These are phyloP conservation scores for Apiotrichum laibachii DNA, from an alignment of 1,284 basidiomycete genomes.

Conservation along the genomic window DNA sequence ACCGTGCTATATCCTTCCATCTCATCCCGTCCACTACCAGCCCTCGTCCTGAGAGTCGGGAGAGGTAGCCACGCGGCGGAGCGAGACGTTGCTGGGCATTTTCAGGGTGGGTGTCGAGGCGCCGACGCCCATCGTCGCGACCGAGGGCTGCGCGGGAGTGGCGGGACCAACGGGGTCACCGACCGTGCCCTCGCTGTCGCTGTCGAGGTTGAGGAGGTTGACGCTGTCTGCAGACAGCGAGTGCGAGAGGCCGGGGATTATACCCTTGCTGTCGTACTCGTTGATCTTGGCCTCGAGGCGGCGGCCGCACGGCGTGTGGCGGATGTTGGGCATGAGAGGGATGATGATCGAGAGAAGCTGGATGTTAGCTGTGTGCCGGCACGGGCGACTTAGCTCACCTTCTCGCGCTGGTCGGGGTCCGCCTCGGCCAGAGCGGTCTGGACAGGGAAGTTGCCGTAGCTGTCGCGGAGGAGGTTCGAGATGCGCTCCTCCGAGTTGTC, in stretches of 20 bases:
- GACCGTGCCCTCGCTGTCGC: neutral
- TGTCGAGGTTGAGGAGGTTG: conserved; percentile 4
- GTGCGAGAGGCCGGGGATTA: conserved; percentile 7
- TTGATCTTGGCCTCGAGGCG: conserved; percentile 34
- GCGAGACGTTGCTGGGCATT: neutral
- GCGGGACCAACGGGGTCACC: no score
- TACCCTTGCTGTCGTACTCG: conserved; percentile 25
- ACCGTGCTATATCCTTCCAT: no score
- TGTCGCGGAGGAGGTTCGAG: conserved; percentile 36
- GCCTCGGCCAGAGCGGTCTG: conserved; percentile 42
- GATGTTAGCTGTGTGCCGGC: neutral
- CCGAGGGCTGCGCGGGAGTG: no score
- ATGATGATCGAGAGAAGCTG: conserved; percentile 39
- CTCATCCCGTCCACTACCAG: no score
- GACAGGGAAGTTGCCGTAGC: conserved; percentile 46
- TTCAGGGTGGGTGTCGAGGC: neutral
- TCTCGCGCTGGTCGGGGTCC: conserved; percentile 32
- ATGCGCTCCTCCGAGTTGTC: conserved; percentile 32
- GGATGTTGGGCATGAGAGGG: conserved; percentile 34
- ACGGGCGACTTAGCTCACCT: conserved; percentile 14
- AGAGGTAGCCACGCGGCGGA: conserved; percentile 10
- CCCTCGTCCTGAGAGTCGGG: conserved; percentile 4
- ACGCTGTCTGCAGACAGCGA: conserved; percentile 1
- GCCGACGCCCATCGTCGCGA: neutral
- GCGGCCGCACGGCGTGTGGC: conserved; percentile 44